Base-by-base conservation (phyloP, 768 basidiomycete genomes). In the Hygrophorus pudorinus region DNA sequence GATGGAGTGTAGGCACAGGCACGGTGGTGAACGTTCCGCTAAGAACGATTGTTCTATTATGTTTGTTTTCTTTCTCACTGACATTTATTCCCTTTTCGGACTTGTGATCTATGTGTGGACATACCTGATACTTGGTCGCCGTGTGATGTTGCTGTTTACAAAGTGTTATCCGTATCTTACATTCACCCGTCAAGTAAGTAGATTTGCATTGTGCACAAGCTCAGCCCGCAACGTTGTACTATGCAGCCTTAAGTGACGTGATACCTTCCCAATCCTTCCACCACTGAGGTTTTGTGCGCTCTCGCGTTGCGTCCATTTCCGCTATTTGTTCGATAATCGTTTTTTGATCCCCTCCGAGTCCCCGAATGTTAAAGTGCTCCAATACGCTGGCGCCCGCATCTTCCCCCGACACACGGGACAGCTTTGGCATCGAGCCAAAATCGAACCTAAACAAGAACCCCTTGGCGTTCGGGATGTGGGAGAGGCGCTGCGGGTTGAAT, bases 1-100 rank as follows among this genome's bases (percentile, higher is more conserved):
- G 81, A 17, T 76, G 69, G 72, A 75, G 52, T 49, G 55, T 59
- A 9, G 60, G 51, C 14, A 33, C 38, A 35, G 17, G 6, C 6
- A 8, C 9, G n/a, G 9, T 3, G 3, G 24, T 30, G 16, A 10
- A 30, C 12, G 21, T 12, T 24, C 41, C 41, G 9, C 18, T 32
- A 9, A 9, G 18, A 9, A 34, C 38, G 10, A 11, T 21, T 7
- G 4, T 43, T 13, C 29, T 43, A 14, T 31, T 14, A 18, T 16
- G 2, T 14, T 43, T 30, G 12, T n/a, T 43, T 20, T 17, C 27
- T 38, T 30, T 50, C 20, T 49, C 53, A 40, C 54, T 55, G 51
- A 48, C 45, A 32, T 52, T 56, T n/a, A 41, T 51, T 27, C 49
- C 38, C 49, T 18, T 54, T 34, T 39, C 46, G 50, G 45, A 40